Evolutionary conservation across 768 basidiomycete species (phyloP).

Genomic region (Russula emetica): DNA sequence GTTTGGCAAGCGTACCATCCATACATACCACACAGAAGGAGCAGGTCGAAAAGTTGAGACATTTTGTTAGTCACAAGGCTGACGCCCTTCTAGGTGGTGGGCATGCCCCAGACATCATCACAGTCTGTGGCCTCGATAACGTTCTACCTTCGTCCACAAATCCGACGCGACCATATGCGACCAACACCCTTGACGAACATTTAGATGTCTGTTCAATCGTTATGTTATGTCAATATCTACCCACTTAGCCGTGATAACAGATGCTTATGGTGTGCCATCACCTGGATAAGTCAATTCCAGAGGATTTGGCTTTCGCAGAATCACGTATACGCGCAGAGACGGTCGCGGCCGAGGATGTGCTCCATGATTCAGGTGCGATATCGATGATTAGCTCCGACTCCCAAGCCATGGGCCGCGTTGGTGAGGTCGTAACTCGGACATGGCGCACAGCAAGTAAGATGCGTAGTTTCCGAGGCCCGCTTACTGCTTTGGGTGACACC

Average conservation of each 20-base stretch:
- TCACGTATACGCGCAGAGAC: slow-evolving; percentile 97
- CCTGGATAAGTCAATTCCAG: slow-evolving; percentile 83
- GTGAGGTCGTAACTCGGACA: slow-evolving; percentile 86
- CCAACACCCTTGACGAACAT: slow-evolving; percentile 94
- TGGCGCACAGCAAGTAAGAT: slow-evolving; percentile 99
- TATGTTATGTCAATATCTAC: neutral
- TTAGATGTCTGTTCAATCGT: slow-evolving; percentile 64
- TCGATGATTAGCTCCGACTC: slow-evolving; percentile 96
- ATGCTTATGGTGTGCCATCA: slow-evolving; percentile 99
- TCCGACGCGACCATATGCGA: slow-evolving; percentile 87
- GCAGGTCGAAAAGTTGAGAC: slow-evolving; percentile 50
- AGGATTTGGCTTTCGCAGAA: slow-evolving; percentile 94
- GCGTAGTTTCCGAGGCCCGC: slow-evolving; percentile 70
- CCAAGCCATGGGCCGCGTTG: slow-evolving; percentile 98
- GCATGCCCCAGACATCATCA: slow-evolving; percentile 97
- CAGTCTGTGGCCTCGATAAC: slow-evolving; percentile 85
- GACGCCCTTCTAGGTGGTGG: slow-evolving; percentile 60
- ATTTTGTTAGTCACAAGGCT: neutral
- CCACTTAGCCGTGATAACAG: slow-evolving; percentile 39
- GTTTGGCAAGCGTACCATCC: slow-evolving; percentile 87
- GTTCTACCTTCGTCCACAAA: slow-evolving; percentile 96
- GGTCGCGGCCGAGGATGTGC: slow-evolving; percentile 93
- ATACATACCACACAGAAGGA: slow-evolving; percentile 96
- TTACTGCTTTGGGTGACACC: slow-evolving; percentile 62
- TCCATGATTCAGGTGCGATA: slow-evolving; percentile 90